These are phyloP conservation scores for Pichia kluyveri DNA, from an alignment of 805 yeast genomes.

Conservation along the genomic window DNA sequence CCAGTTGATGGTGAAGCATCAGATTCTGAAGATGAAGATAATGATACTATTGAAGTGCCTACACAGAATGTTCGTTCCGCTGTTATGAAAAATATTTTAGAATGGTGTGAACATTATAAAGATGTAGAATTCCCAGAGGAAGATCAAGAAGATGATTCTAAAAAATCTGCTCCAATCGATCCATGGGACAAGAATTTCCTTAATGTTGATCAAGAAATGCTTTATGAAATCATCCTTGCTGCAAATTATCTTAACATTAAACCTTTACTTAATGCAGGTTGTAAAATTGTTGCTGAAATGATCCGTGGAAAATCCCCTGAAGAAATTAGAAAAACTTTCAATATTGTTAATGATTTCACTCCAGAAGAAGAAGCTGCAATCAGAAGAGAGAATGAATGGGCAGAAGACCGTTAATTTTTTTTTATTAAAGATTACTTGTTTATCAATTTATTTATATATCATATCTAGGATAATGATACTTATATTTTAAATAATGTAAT, in stretches of 20 bases:
- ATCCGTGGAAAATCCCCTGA: slow-evolving; percentile 73
- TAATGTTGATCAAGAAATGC: slow-evolving; percentile 88
- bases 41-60: slow-evolving; percentile 59
- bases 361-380: slow-evolving; percentile 87
- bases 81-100: slow-evolving; percentile 82
- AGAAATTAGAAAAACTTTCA: slow-evolving; percentile 71
- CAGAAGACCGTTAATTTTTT: slow-evolving; percentile 57
- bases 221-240: slow-evolving; percentile 73
- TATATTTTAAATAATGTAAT: too few relatives aligned
- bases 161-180: slow-evolving; percentile 84
- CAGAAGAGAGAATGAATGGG: slow-evolving; percentile 85
- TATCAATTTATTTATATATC: too few relatives aligned
- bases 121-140: slow-evolving; percentile 66
- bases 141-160: slow-evolving; percentile 75
- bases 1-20: slow-evolving; percentile 27
- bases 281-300: slow-evolving; percentile 79
- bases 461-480: too few relatives aligned
- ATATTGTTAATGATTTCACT: slow-evolving; percentile 73
- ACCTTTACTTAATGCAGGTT: slow-evolving; percentile 69
- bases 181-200: slow-evolving; percentile 94
- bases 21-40: slow-evolving; percentile 28
- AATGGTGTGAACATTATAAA: slow-evolving; percentile 94
- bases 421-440: not conserved
- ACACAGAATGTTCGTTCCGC: slow-evolving; percentile 84
- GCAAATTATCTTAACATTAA: slow-evolving; percentile 71